A percentile compares a stretch with the other conserved stretches of the same genome.
Conservation (phyloP, 2,329 filamentous ascomycete species). For the Fusarium anguioides region DNA sequence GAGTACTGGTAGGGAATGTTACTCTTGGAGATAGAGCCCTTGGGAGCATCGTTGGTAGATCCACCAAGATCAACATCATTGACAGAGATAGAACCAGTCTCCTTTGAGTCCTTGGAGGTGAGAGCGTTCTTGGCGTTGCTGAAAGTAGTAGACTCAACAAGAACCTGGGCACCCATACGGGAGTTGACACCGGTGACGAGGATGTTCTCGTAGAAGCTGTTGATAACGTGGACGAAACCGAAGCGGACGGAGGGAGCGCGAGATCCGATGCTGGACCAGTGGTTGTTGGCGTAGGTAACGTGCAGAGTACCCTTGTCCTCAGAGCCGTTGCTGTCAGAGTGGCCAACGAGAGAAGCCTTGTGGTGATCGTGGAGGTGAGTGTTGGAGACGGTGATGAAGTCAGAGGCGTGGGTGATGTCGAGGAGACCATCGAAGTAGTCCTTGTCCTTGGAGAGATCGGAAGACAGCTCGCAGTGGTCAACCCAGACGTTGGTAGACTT, state of each 20-base stretch:
- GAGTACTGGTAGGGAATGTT: conserved; percentile 63
- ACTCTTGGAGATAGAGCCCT: conserved; percentile 62
- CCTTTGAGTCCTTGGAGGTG: conserved; percentile 55
- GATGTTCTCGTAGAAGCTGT: conserved; percentile 61
- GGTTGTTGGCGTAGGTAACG: conserved; percentile 75
- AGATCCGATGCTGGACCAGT: conserved; percentile 72
- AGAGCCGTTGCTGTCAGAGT: conserved; percentile 66
- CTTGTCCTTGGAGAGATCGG: conserved; percentile 69
- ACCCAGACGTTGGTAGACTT: conserved; percentile 70
- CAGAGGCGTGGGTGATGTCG: conserved; percentile 71
- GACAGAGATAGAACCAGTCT: conserved; percentile 55
- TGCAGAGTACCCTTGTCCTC: conserved; percentile 71
- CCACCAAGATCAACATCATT: conserved; percentile 58
- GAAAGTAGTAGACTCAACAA: conserved; percentile 67
- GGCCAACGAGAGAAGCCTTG: conserved; percentile 70
- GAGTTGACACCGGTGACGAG: conserved; percentile 64
- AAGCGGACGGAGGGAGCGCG: conserved; percentile 73
- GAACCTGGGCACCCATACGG: conserved; percentile 66
- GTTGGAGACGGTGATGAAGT: conserved; percentile 66
- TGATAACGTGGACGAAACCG: conserved; percentile 71
- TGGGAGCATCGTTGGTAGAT: conserved; percentile 53
- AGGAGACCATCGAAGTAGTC: conserved; percentile 77
- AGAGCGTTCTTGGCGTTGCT: conserved; percentile 53
- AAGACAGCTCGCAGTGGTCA: conserved; percentile 74
- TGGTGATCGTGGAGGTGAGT: conserved; percentile 55